phyloP scores from a whole-genome alignment of 805 yeast species.

The Wickerhamomyces sydowiorum region DNA sequence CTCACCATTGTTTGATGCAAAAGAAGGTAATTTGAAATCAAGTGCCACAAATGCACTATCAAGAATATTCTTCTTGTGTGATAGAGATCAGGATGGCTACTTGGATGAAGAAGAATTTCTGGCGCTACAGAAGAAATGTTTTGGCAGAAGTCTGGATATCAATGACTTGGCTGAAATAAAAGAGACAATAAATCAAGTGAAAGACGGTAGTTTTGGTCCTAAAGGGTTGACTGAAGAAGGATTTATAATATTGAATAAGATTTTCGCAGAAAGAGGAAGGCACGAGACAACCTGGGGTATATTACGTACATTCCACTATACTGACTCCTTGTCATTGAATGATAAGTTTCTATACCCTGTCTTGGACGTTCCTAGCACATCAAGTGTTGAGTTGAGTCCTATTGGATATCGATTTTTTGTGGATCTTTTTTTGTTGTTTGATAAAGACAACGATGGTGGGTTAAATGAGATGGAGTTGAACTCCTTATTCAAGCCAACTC shows the following conservation, averaged over 20 bases:
- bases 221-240: constrained; percentile 69
- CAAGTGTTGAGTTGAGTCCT: constrained; percentile 90
- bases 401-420: constrained; percentile 88
- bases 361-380: constrained; percentile 62
- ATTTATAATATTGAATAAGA: constrained; percentile 67
- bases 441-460: constrained; percentile 96
- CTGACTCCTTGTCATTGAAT: constrained; percentile 82
- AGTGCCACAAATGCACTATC: constrained; percentile 69
- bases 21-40: constrained; percentile 76
- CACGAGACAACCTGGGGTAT: constrained; percentile 98
- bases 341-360: constrained; percentile 77
- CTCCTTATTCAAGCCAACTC: constrained; percentile 78
- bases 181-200: constrained; percentile 24
- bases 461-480: constrained; percentile 66
- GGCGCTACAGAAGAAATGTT: constrained; percentile 68
- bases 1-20: constrained; percentile 90
- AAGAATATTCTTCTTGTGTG: constrained; percentile 79
- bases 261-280: constrained; percentile 86
- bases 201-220: constrained; percentile 28
- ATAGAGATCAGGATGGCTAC: constrained; percentile 85
- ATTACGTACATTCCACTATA: constrained; percentile 79
- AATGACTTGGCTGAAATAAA: constrained; percentile 44
- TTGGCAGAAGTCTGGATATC: constrained; percentile 49
- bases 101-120: constrained; percentile 67
- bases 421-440: constrained; percentile 81